These are phyloP conservation scores for Oenanthe sinensis DNA, from an alignment of 129 eudicot genomes.

Conservation along the genomic window DNA sequence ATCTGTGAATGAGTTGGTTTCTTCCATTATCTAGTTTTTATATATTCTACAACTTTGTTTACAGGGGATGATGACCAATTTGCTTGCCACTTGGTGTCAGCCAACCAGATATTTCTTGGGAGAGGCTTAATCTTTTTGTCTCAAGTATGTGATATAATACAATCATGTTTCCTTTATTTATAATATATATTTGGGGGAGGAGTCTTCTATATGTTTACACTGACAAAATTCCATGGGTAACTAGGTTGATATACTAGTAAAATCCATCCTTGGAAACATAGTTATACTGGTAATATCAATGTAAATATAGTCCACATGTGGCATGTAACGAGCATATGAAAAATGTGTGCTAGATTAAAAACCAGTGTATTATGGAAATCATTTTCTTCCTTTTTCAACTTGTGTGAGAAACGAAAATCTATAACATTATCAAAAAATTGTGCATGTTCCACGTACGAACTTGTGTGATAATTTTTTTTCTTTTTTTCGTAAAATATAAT, in stretches of 20 bases:
- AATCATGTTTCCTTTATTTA: neutral
- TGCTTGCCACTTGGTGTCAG: slow-evolving; percentile 6
- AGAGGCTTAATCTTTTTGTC: slow-evolving; percentile 5
- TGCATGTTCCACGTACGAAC: neutral
- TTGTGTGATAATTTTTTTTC: neutral
- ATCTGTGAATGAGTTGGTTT: slow-evolving; percentile 11
- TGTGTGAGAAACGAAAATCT: no score
- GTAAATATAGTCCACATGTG: no score
- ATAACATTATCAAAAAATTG: no score
- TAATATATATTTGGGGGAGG: neutral
- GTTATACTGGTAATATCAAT: no score
- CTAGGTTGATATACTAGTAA: neutral
- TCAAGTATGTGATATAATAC: neutral
- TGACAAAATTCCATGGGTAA: neutral
- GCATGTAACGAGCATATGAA: no score
- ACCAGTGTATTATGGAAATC: no score
- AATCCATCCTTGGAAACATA: neutral
- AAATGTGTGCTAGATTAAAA: no score
- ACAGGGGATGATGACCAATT: neutral
- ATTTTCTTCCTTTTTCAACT: no score
- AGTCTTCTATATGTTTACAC: neutral
- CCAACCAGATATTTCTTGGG: slow-evolving; percentile 6
- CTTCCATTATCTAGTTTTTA: neutral
- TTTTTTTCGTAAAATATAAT: no score
- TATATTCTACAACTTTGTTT: neutral